Evolutionary conservation across 2,329 filamentous ascomycete species (phyloP).

Genomic region (Sporothrix pseudoabietina): DNA sequence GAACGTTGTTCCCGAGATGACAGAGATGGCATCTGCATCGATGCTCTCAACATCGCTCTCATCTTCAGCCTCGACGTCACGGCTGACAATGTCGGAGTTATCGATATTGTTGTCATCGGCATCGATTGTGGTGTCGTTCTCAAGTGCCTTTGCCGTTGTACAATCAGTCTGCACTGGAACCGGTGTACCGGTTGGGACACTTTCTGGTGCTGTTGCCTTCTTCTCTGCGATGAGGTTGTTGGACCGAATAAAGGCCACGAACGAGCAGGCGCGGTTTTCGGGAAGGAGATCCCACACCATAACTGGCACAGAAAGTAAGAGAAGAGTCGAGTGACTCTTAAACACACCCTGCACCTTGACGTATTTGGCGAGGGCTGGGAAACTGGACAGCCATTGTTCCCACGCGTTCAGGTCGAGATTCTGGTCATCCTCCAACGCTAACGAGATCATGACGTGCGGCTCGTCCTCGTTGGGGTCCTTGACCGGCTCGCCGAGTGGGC

Average conservation of each 20-base stretch:
- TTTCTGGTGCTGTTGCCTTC: slow-evolving; percentile 30
- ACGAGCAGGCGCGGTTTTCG: slow-evolving; percentile 59
- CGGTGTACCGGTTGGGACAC: neutral
- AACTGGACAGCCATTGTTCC: slow-evolving; percentile 59
- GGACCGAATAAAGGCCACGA: slow-evolving; percentile 61
- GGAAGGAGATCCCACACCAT: slow-evolving; percentile 63
- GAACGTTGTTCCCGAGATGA: slow-evolving; percentile 41
- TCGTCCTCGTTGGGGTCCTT: slow-evolving; percentile 56
- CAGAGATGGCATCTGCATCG: slow-evolving; percentile 38
- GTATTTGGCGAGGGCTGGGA: slow-evolving; percentile 61
- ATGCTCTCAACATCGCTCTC: slow-evolving; percentile 23
- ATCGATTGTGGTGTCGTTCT: neutral
- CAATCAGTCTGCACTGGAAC: neutral
- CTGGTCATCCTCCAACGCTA: slow-evolving; percentile 61
- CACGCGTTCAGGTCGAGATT: slow-evolving; percentile 59
- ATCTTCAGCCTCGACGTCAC: neutral
- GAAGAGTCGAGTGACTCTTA: slow-evolving; percentile 62
- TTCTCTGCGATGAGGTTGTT: slow-evolving; percentile 54
- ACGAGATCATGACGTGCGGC: slow-evolving; percentile 63
- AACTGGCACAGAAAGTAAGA: slow-evolving; percentile 60
- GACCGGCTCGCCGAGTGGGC: slow-evolving; percentile 32
- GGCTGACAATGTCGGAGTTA: neutral
- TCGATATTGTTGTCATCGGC: neutral
- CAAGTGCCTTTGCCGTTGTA: neutral
- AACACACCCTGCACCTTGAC: slow-evolving; percentile 64